Evolutionary conservation across 768 basidiomycete species (phyloP).

Genomic region (Mrakia hoshinonis): DNA sequence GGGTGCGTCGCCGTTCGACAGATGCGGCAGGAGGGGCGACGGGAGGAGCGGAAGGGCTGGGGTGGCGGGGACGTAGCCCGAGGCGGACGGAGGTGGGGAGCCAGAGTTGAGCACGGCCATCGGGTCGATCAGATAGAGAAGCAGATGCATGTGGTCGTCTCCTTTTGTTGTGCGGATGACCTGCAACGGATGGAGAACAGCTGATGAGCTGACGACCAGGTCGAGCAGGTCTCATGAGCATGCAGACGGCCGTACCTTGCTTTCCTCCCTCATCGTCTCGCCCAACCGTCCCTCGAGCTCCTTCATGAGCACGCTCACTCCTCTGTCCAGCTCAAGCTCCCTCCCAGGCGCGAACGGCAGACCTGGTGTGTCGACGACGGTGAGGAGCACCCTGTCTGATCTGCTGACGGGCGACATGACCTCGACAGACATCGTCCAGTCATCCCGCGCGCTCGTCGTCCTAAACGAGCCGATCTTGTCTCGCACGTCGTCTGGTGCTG

Average conservation of each 20-base stretch:
- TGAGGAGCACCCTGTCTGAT: neutral
- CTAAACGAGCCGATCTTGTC: neutral
- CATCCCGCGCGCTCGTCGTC: neutral
- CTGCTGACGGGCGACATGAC: neutral
- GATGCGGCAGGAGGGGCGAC: neutral
- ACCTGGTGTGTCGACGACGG: neutral
- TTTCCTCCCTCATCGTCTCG: neutral
- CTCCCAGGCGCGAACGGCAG: neutral
- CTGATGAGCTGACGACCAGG: neutral
- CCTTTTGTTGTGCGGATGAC: neutral
- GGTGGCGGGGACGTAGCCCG: neutral
- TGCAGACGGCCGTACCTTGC: neutral
- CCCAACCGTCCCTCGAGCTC: neutral
- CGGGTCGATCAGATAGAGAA: conserved; percentile 8
- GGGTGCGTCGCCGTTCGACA: neutral
- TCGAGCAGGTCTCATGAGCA: neutral
- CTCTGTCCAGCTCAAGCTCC: conserved; percentile 5
- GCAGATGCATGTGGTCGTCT: conserved; percentile 6
- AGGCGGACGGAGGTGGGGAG: neutral
- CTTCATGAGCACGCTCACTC: neutral
- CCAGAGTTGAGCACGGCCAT: neutral
- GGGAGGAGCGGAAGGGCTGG: neutral
- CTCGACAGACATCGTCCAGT: neutral
- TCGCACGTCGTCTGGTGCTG: neutral
- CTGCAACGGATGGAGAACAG: neutral